Evolutionary conservation across 208 protist genomes (phyloP).

Genomic region (Wallacemonas sp.): DNA sequence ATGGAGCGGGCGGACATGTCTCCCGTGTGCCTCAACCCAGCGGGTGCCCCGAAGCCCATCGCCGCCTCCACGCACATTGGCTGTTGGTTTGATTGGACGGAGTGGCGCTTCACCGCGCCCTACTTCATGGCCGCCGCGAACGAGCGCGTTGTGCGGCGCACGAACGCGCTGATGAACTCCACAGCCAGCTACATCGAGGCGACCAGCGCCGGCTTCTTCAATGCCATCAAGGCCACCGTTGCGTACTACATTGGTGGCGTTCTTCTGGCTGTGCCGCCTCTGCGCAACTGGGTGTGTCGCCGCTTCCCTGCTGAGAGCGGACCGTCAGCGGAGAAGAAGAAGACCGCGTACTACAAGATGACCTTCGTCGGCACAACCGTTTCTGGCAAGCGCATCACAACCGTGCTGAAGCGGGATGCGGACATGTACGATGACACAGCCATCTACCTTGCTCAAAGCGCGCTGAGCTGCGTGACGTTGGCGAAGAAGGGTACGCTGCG

Average conservation of each 20-base stretch:
- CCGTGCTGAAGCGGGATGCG: constrained; percentile 26
- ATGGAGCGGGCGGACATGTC: constrained; percentile 34
- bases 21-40: constrained; percentile 42
- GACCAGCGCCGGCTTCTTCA: constrained; percentile 33
- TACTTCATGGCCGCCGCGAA: constrained; percentile 69
- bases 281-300: constrained; percentile 40
- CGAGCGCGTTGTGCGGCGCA: constrained; percentile 81
- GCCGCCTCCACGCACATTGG: constrained; percentile 33
- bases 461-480: constrained; percentile 42
- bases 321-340: constrained; percentile 46
- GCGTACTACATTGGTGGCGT: constrained; percentile 20
- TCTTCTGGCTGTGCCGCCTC: constrained; percentile 33
- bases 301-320: constrained; percentile 26
- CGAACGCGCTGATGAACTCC: constrained; percentile 65
- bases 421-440: constrained; percentile 79
- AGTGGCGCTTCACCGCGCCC: constrained; percentile 46
- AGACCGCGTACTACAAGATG: constrained; percentile 41
- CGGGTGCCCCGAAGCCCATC: constrained; percentile 31
- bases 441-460: constrained; percentile 63
- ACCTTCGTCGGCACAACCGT: constrained; percentile 54
- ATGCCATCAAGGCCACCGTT: constrained; percentile 26
- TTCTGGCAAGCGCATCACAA: constrained; percentile 40
- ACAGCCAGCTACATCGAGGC: constrained; percentile 61
- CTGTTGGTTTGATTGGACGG: constrained; percentile 58
- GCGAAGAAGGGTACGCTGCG: constrained; percentile 36